Percentiles rank a stretch among this genome's conserved stretches.
Evolutionary conservation across 2,329 filamentous ascomycete genomes (phyloP).

Genomic region (Clathrospora elynae): DNA sequence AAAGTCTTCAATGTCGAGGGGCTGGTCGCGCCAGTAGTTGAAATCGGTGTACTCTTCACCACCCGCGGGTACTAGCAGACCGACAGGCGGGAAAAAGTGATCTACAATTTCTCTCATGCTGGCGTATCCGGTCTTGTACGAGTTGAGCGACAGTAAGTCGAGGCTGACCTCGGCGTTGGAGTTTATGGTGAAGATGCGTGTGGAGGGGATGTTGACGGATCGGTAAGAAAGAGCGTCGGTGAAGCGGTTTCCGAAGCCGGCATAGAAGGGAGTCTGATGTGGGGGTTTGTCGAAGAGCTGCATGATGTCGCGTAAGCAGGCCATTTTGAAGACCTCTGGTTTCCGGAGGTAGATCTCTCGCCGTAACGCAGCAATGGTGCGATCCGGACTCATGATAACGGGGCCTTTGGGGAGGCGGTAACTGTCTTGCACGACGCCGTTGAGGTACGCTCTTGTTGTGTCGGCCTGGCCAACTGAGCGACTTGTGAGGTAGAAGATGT

Average conservation of each 20-base stretch:
- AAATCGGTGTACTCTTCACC: slow-evolving; percentile 97
- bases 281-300: slow-evolving; percentile 71
- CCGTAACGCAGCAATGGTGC: slow-evolving; percentile 89
- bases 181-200: slow-evolving; percentile 97
- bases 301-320: slow-evolving; percentile 91
- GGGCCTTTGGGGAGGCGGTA: slow-evolving; percentile 87
- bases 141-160: slow-evolving; percentile 87
- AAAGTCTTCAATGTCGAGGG: slow-evolving; percentile 85
- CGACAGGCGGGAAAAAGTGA: slow-evolving; percentile 95
- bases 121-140: slow-evolving; percentile 94
- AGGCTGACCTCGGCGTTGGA: slow-evolving; percentile 94
- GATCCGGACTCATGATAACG: slow-evolving; percentile 91
- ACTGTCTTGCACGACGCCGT: slow-evolving; percentile 85
- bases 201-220: slow-evolving; percentile 91
- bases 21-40: slow-evolving; percentile 89
- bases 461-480: slow-evolving; percentile 93
- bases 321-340: slow-evolving; percentile 99
- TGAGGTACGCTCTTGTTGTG: slow-evolving; percentile 84
- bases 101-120: slow-evolving; percentile 97
- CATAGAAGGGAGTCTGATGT: slow-evolving; percentile 85
- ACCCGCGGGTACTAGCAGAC: slow-evolving; percentile 81
- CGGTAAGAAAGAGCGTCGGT: slow-evolving; percentile 97
- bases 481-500: slow-evolving; percentile 97
- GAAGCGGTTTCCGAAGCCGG: slow-evolving; percentile 93
- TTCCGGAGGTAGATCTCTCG: slow-evolving; percentile 94